Evolutionary conservation across 169 alveolate species (phyloP).

Genomic region (Cryptosporidium canis): DNA sequence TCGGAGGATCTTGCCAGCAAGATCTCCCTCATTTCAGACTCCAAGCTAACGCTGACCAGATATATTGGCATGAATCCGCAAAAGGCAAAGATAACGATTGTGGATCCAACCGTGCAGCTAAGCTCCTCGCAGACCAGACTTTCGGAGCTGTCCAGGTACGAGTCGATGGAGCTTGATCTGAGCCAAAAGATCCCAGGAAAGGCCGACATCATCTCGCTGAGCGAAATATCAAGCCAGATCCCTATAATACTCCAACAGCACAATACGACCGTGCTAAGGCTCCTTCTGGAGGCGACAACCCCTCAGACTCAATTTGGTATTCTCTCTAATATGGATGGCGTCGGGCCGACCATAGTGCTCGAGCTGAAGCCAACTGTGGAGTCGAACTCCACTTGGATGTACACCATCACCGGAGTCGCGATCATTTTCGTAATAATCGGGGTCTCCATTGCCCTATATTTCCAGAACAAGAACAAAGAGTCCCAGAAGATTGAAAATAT

Average conservation of each 20-base stretch:
- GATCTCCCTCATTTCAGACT: conserved; percentile 41
- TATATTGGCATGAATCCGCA: conserved; percentile 57
- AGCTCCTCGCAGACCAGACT: conserved; percentile 15
- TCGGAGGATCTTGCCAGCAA: conserved; percentile 12
- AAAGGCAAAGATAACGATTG: conserved; percentile 15
- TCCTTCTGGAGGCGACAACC: conserved; percentile 25
- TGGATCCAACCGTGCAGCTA: conserved; percentile 36
- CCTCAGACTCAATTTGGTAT: conserved; percentile 20
- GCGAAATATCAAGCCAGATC: conserved; percentile 29
- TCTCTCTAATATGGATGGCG: conserved; percentile 56
- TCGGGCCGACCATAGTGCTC: conserved; percentile 33
- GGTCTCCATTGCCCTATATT: conserved; percentile 54
- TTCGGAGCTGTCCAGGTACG: conserved; percentile 19
- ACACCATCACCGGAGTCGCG: conserved; percentile 52
- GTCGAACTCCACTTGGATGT: conserved; percentile 61
- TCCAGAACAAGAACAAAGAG: conserved; percentile 50
- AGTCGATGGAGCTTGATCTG: conserved; percentile 1
- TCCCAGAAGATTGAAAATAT: conserved; percentile 17
- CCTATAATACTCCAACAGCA: conserved; percentile 38
- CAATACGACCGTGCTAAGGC: conserved; percentile 41
- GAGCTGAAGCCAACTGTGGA: conserved; percentile 37
- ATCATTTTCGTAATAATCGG: conserved; percentile 53
- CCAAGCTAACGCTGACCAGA: conserved; percentile 26
- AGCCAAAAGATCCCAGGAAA: conserved; percentile 18
- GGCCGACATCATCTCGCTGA: conserved; percentile 15